Conservation (phyloP, 768 basidiomycete species). For the Trametes punicea region DNA sequence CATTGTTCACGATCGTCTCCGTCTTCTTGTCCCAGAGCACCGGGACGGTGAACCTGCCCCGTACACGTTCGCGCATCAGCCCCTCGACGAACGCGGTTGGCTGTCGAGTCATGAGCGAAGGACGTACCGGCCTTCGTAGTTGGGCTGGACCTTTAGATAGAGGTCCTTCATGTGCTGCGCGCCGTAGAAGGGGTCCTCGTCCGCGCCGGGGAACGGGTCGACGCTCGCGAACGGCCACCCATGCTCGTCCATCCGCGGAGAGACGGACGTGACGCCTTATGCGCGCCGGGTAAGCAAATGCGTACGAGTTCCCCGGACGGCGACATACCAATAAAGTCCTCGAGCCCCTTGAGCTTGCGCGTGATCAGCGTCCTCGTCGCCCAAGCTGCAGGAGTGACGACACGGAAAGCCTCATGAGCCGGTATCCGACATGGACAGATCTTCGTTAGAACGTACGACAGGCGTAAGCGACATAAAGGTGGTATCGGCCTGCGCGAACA, state of each 20-base stretch:
- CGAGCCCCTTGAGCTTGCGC: conserved; percentile 88
- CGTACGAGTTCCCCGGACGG: neutral
- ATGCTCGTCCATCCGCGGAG: conserved; percentile 76
- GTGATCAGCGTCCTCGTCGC: conserved; percentile 88
- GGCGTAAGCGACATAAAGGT: conserved; percentile 83
- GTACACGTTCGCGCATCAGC: neutral
- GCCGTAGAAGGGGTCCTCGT: conserved; percentile 69
- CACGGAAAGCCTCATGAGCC: neutral
- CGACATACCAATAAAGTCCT: conserved; percentile 67
- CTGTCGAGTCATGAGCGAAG: neutral
- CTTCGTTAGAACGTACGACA: no score
- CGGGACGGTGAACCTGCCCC: conserved; percentile 73
- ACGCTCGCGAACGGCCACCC: conserved; percentile 87
- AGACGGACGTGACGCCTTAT: conserved; percentile 82
- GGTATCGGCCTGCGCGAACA: conserved; percentile 66
- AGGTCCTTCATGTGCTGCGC: conserved; percentile 77
- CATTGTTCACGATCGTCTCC: conserved; percentile 91
- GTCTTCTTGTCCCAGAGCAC: conserved; percentile 90
- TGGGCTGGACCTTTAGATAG: conserved; percentile 71
- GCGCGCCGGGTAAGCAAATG: no score
- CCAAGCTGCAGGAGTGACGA: conserved; percentile 58
- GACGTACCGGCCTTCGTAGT: conserved; percentile 65
- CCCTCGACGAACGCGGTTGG: neutral
- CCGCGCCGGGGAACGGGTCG: conserved; percentile 67
- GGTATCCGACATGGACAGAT: conserved; percentile 25